Conservation (phyloP, 2,329 filamentous ascomycete genomes). For the Cryphonectria radicalis region DNA sequence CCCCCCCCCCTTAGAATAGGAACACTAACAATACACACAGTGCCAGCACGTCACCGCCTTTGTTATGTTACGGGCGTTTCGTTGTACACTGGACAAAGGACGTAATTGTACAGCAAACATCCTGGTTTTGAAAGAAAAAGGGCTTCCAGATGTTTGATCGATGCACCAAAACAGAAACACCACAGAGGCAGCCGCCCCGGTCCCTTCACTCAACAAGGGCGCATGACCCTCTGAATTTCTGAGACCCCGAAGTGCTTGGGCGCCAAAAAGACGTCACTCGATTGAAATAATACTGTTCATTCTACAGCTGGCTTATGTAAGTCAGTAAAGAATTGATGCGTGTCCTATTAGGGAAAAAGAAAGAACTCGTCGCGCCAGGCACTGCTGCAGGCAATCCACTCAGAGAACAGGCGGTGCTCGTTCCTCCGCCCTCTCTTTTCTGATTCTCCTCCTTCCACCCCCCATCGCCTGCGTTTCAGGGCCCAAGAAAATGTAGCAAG, state of each 20-base stretch:
- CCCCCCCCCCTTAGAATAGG: background rate
- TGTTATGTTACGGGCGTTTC: background rate
- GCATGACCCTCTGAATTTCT: background rate
- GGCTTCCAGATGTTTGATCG: background rate
- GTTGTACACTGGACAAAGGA: background rate
- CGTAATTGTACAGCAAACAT: background rate
- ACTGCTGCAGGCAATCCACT: background rate
- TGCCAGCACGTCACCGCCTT: constrained; percentile 1
- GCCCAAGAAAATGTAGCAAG: background rate
- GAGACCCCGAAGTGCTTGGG: background rate
- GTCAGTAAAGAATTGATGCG: background rate
- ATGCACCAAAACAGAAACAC: background rate
- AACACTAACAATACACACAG: background rate
- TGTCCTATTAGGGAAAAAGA: background rate
- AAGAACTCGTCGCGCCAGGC: background rate
- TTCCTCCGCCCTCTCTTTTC: background rate
- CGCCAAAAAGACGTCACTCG: background rate
- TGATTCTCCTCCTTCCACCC: background rate
- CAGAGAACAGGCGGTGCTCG: background rate
- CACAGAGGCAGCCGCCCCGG: background rate
- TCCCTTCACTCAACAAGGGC: background rate
- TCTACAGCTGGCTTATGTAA: background rate
- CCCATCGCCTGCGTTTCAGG: background rate
- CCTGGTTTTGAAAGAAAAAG: background rate
- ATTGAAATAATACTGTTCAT: too few species aligned